A percentile compares a stretch with the other conserved stretches of the same genome.
These are phyloP conservation scores for Saccharomyces hybrid DNA, from an alignment of 1,139 yeast genomes.

Conservation along the genomic window DNA sequence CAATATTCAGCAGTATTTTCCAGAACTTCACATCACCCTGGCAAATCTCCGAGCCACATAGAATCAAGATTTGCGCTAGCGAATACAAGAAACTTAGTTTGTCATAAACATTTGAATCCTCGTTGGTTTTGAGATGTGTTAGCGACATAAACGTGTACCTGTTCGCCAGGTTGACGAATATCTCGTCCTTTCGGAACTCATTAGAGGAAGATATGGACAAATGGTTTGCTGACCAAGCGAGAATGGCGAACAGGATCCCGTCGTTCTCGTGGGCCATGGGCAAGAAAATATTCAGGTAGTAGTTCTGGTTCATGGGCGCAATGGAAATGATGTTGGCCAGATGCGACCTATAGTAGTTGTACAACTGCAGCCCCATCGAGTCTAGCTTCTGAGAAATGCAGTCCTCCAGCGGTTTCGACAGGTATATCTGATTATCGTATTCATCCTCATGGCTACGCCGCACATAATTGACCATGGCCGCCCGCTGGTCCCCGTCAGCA, in stretches of 20 bases:
- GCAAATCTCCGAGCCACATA: constrained; percentile 68
- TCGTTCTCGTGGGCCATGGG: constrained; percentile 67
- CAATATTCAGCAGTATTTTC: constrained; percentile 55
- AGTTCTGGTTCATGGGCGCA: constrained; percentile 59
- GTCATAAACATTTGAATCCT: not conserved
- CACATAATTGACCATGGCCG: not conserved
- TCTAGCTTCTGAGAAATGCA: constrained; percentile 32
- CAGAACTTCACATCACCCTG: constrained; percentile 68
- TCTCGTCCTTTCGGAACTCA: constrained; percentile 40
- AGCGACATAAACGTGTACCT: constrained; percentile 17
- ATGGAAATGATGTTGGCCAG: constrained; percentile 54
- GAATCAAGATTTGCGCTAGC: constrained; percentile 56
- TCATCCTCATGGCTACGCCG: not conserved
- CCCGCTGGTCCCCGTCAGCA: not conserved
- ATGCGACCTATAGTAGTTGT: constrained; percentile 58
- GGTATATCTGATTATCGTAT: constrained; percentile 1
- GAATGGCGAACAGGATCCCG: constrained; percentile 59
- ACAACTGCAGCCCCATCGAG: constrained; percentile 43
- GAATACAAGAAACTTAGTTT: constrained; percentile 12
- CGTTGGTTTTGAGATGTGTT: constrained; percentile 10
- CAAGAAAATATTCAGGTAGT: constrained; percentile 63
- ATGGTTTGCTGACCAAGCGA: constrained; percentile 64
- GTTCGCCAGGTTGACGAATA: constrained; percentile 30
- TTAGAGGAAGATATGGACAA: constrained; percentile 36
- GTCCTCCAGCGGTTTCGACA: constrained; percentile 23